Percentiles rank a stretch among this genome's conserved stretches.
Evolutionary conservation across 2,329 filamentous ascomycete species (phyloP).

Genomic region (Alternaria consortialis): DNA sequence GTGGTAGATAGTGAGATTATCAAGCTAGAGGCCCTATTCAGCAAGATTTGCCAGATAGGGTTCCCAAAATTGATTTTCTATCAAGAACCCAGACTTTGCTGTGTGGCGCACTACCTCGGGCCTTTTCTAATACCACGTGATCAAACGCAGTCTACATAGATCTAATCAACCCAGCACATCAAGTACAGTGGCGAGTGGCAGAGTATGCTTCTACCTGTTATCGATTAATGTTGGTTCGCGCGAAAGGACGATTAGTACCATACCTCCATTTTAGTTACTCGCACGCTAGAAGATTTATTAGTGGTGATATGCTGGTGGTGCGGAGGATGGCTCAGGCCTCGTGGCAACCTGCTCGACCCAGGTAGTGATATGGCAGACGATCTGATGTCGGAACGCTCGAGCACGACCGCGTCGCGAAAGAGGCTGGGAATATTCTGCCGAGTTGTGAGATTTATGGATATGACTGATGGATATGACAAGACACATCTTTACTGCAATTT

Average conservation of each 20-base stretch:
- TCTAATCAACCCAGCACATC: not conserved
- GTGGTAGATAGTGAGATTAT: too few species aligned
- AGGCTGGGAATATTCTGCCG: not conserved
- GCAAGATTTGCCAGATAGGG: too few species aligned
- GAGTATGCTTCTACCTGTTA: not conserved
- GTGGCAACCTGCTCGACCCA: not conserved
- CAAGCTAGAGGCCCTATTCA: too few species aligned
- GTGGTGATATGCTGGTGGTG: not conserved
- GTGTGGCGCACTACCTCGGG: not conserved
- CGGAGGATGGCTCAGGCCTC: not conserved
- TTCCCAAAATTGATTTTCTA: too few species aligned
- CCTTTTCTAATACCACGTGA: not conserved
- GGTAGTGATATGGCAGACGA: not conserved
- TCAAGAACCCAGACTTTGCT: too few species aligned
- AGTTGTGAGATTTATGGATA: not conserved
- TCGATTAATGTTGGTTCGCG: not conserved
- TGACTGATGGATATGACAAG: not conserved
- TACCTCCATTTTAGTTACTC: not conserved
- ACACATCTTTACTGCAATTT: not conserved
- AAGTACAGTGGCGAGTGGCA: not conserved
- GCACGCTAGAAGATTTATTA: not conserved
- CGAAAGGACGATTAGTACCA: not conserved
- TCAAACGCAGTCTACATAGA: not conserved
- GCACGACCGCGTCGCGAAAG: not conserved
- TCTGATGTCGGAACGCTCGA: not conserved